Percentiles rank a stretch among this genome's conserved stretches.
Conservation (phyloP, 2,329 filamentous ascomycete genomes). For the Iodosphaeria phyllophila region DNA sequence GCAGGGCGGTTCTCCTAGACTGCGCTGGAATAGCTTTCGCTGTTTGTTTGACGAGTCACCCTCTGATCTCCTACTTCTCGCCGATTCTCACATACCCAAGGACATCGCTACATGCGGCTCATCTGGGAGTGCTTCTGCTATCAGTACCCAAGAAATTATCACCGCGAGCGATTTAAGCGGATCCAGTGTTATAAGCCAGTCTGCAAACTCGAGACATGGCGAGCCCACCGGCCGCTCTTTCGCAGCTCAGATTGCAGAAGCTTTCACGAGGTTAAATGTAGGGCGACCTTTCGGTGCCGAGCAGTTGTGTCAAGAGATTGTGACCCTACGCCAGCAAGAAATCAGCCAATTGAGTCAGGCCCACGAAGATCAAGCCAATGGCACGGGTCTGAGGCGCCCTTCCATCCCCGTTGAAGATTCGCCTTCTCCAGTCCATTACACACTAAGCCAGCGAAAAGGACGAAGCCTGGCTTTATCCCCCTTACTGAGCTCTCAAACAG, state of each 20-base stretch:
- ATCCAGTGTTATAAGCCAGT: no score
- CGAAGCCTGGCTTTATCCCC: conserved; percentile 32
- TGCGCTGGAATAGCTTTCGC: conserved; percentile 45
- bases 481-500: conserved; percentile 18
- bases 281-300: conserved; percentile 37
- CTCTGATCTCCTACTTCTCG: conserved; percentile 41
- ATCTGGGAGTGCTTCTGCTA: conserved; percentile 19
- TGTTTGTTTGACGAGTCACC: conserved; percentile 43
- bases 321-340: conserved; percentile 24
- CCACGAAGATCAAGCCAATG: no score
- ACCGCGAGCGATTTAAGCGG: conserved; percentile 45
- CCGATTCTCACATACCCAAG: conserved; percentile 41
- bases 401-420: no score
- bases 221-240: conserved; percentile 34
- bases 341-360: no score
- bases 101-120: conserved; percentile 28
- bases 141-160: conserved; percentile 16
- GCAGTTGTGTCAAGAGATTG: conserved; percentile 35
- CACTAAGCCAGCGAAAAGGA: conserved; percentile 31
- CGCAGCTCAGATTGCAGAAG: conserved; percentile 35
- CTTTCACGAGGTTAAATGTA: conserved; percentile 30
- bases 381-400: no score
- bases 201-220: conserved; percentile 27
- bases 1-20: conserved; percentile 36
- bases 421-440: no score